phyloP scores from a whole-genome alignment of 2,329 filamentous ascomycete genomes.

The Diplocarpon rosae region DNA sequence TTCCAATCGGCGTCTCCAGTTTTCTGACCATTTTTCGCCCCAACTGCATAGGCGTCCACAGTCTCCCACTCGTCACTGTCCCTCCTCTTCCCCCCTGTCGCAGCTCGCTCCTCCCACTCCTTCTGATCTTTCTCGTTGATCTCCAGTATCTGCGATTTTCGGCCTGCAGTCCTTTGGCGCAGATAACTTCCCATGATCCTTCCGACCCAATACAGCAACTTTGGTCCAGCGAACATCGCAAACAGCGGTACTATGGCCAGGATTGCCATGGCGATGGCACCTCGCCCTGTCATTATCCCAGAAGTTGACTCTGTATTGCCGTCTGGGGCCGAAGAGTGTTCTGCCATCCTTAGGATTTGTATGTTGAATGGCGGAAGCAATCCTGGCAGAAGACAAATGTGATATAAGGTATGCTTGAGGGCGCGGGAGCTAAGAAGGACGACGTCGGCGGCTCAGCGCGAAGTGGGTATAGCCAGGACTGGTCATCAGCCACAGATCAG shows the following conservation, averaged over 20 bases:
- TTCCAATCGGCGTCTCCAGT: constrained; percentile 52
- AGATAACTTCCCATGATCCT: constrained; percentile 47
- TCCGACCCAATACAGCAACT: constrained; percentile 25
- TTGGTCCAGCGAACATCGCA: constrained; percentile 20
- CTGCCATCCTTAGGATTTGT: constrained; percentile 5
- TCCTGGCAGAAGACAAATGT: not conserved
- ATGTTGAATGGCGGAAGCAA: not conserved
- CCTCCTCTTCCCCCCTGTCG: constrained; percentile 23
- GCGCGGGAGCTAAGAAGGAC: not conserved
- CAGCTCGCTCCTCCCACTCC: constrained; percentile 8
- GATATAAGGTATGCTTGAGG: not conserved
- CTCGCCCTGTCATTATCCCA: constrained; percentile 23
- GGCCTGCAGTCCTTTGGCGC: constrained; percentile 50
- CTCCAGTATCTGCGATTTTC: constrained; percentile 45
- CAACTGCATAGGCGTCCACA: constrained; percentile 43
- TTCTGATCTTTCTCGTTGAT: constrained; percentile 33
- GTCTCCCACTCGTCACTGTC: constrained; percentile 60
- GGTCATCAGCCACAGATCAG: constrained; percentile 4
- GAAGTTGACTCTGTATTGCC: constrained; percentile 23
- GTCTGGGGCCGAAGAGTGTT: constrained; percentile 25
- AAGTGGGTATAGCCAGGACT: not conserved
- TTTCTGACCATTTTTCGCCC: constrained; percentile 33
- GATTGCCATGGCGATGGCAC: constrained; percentile 23
- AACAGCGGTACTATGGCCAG: constrained; percentile 27
- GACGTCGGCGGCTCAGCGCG: not conserved